Evolutionary conservation across 1,139 yeast genomes (phyloP).

Genomic region (Tardiomyces blankii): DNA sequence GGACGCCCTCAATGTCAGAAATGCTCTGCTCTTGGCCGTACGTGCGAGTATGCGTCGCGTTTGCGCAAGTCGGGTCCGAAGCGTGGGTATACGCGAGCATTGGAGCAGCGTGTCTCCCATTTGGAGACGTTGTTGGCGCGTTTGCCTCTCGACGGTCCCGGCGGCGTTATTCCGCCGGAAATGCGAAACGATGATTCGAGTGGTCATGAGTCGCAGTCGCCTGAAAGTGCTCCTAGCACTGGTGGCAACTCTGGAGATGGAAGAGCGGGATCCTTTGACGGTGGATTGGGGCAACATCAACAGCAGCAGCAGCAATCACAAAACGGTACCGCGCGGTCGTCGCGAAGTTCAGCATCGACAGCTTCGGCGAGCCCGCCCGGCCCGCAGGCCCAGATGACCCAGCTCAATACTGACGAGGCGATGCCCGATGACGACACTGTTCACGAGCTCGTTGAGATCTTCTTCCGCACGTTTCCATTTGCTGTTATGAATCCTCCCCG

Average conservation of each 20-base stretch:
- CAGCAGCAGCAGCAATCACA: background rate
- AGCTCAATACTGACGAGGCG: conserved; percentile 15
- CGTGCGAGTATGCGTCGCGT: conserved; percentile 19
- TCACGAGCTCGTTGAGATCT: conserved; percentile 13
- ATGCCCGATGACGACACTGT: conserved; percentile 17
- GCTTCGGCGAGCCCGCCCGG: background rate
- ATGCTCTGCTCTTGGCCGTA: conserved; percentile 16
- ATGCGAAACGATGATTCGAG: background rate
- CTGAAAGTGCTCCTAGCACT: background rate
- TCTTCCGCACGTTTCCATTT: conserved; percentile 10
- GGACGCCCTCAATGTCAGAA: conserved; percentile 20
- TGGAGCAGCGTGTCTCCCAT: conserved; percentile 20
- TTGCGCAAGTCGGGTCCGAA: conserved; percentile 23
- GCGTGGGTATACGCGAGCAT: conserved; percentile 21
- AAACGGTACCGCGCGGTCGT: background rate
- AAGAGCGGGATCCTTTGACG: background rate
- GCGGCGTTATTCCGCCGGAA: background rate
- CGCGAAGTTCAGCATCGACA: background rate
- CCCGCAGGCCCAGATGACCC: conserved; percentile 4
- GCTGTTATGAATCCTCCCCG: conserved; percentile 15
- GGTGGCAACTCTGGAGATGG: background rate
- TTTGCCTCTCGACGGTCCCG: background rate
- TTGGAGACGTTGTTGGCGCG: conserved; percentile 12
- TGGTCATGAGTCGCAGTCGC: background rate
- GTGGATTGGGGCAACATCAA: background rate